These are phyloP conservation scores for Stylosanthes scabra DNA, from an alignment of 331 rosid species.

Conservation along the genomic window DNA sequence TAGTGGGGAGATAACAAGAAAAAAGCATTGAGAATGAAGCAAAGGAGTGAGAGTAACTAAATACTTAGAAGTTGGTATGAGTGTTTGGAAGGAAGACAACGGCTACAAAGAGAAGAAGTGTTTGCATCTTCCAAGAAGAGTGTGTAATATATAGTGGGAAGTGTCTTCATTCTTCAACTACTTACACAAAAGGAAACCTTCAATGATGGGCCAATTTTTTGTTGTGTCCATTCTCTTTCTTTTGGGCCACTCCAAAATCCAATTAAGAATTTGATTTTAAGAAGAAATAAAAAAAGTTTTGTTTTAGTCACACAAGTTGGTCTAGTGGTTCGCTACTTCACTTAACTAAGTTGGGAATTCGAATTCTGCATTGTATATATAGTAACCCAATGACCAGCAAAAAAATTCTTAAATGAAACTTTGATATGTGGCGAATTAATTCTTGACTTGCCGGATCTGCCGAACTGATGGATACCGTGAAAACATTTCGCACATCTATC, in stretches of 20 bases:
- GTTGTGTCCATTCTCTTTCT: not conserved
- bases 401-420: no score
- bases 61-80: slow-evolving; percentile 19
- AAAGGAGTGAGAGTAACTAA: not conserved
- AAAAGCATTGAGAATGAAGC: not conserved
- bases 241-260: not conserved
- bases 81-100: slow-evolving; percentile 27
- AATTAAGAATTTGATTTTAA: no score
- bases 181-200: not conserved
- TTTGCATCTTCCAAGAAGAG: not conserved
- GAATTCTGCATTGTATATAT: not conserved
- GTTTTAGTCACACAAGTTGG: no score
- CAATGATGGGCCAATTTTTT: not conserved
- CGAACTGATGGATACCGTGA: no score
- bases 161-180: not conserved
- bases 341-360: no score
- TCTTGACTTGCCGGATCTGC: no score
- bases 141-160: not conserved
- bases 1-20: not conserved
- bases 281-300: no score
- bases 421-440: no score
- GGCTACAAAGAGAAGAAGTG: slow-evolving; percentile 36
- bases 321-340: no score
- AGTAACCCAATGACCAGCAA: not conserved
- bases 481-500: no score